Evolutionary conservation across 2,329 filamentous ascomycete species (phyloP), one percentile per base, ranked within the genome.

Genomic region (Colletotrichum tabaci): DNA sequence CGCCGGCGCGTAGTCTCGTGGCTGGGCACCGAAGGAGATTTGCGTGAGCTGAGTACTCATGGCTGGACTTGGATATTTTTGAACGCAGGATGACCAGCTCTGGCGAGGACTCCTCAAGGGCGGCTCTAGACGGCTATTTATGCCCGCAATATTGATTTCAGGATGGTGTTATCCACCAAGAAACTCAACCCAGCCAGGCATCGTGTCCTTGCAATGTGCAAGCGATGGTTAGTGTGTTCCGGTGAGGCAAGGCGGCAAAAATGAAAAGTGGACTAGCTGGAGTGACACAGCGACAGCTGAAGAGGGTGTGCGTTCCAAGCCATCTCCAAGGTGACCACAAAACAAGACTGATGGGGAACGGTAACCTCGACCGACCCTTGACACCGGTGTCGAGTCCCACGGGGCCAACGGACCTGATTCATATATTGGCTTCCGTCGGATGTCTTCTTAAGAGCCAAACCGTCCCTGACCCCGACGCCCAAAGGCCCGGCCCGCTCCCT

Each of bases 31-130:
- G 21, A 64, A 4, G 16, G 10, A n/a, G 12, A 64, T 44, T 30
- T 63, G 47, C 21, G 23, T 30, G 9, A 63, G 61, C 1, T 52
- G 49, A 15, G 47, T 8, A 15, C 42, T 35, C 61, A 63, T 63
- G 61, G 23, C 38, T 42, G n/a, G 18, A 49, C 1, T 9, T 18
- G 15, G 12, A 3, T 21, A 13, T 40, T 9, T 35, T 35, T 10
- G 16, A 38, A 56, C 23, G 8, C 5, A n/a, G 26, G 26, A 21
- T 56, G 52, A 13, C 30, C 50, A 30, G 26, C 26, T 16, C 3
- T 16, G 12, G 18, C 15, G 4, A 7, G 30, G 26, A 12, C 10
- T 21, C 16, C 16, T 30, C 38, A 56, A 26, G 26, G 16, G 16
- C 30, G 52, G 23, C 13, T 40, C n/a, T 2, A 56, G 52, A 38